A percentile compares a stretch with the other conserved stretches of the same genome.
phyloP scores from a whole-genome alignment of 768 basidiomycete species.

The Butyriboletus loyo region DNA sequence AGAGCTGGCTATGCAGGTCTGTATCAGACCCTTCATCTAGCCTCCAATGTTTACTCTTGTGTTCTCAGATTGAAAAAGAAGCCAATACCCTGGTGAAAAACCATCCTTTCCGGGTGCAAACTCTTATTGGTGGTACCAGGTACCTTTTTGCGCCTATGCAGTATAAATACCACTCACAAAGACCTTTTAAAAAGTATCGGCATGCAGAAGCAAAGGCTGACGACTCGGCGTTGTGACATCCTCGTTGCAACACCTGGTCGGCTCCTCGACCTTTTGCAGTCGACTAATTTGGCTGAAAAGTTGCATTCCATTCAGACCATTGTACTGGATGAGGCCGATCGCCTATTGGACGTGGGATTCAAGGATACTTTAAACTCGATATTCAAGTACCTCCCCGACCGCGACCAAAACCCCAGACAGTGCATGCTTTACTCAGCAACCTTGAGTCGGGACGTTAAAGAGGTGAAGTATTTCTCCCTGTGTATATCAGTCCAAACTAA shows the following conservation, averaged over 20 bases:
- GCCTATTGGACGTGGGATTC: constrained; percentile 73
- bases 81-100: constrained; percentile 46
- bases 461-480: constrained; percentile 31
- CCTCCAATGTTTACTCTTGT: constrained; percentile 10
- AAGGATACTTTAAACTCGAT: constrained; percentile 66
- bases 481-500: background rate
- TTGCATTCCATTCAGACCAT: constrained; percentile 42
- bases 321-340: constrained; percentile 73
- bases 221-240: constrained; percentile 41
- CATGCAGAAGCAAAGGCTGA: constrained; percentile 27
- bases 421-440: constrained; percentile 74
- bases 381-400: constrained; percentile 39
- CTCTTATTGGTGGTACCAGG: constrained; percentile 58
- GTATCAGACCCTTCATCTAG: constrained; percentile 20
- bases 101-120: constrained; percentile 42
- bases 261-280: constrained; percentile 66
- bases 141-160: constrained; percentile 13
- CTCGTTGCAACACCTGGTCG: constrained; percentile 76
- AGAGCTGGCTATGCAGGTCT: constrained; percentile 70
- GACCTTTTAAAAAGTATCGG: constrained; percentile 16
- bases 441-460: constrained; percentile 63
- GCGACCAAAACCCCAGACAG: constrained; percentile 55
- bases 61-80: constrained; percentile 56
- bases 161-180: background rate
- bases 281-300: constrained; percentile 34